phyloP scores from a whole-genome alignment of 2,329 filamentous ascomycete species.

The Verticillium nonalfalfae region DNA sequence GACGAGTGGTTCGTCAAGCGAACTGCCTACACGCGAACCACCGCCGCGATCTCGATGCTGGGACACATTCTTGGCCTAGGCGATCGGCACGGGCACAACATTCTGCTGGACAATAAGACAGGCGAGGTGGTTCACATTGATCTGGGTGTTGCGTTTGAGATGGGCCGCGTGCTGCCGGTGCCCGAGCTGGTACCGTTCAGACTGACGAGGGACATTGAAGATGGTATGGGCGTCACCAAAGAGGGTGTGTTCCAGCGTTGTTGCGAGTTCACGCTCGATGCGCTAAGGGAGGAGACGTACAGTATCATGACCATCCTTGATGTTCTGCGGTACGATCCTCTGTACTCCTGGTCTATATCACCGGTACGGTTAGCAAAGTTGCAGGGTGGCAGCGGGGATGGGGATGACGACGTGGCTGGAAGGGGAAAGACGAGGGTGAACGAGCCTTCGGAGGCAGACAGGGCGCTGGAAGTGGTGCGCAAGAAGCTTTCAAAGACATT shows the following conservation, averaged over 20 bases:
- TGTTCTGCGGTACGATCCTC: constrained; percentile 92
- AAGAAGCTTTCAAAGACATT: constrained; percentile 94
- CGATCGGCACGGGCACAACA: constrained; percentile 95
- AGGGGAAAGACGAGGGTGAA: constrained; percentile 33
- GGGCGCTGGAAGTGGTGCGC: constrained; percentile 85
- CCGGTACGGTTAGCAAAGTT: constrained; percentile 58
- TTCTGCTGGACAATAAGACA: constrained; percentile 80
- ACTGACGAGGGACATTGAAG: constrained; percentile 87
- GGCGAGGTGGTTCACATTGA: constrained; percentile 97
- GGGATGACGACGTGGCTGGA: constrained; percentile 21
- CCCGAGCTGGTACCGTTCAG: constrained; percentile 96
- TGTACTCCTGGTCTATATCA: constrained; percentile 93
- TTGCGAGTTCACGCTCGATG: constrained; percentile 95
- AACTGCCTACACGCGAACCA: constrained; percentile 86
- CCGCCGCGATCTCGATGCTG: constrained; percentile 90
- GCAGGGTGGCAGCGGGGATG: constrained; percentile 25
- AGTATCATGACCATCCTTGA: constrained; percentile 99
- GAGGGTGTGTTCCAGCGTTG: constrained; percentile 97
- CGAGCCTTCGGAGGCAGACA: constrained; percentile 71
- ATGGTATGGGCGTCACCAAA: constrained; percentile 92
- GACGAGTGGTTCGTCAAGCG: constrained; percentile 93
- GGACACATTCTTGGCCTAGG: constrained; percentile 90
- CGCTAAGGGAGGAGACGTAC: constrained; percentile 89
- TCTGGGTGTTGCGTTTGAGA: constrained; percentile 93
- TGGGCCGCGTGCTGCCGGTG: constrained; percentile 88